These are phyloP conservation scores for Phragmites australis DNA, from an alignment of 176 grass and related monocot genomes.

Conservation along the genomic window DNA sequence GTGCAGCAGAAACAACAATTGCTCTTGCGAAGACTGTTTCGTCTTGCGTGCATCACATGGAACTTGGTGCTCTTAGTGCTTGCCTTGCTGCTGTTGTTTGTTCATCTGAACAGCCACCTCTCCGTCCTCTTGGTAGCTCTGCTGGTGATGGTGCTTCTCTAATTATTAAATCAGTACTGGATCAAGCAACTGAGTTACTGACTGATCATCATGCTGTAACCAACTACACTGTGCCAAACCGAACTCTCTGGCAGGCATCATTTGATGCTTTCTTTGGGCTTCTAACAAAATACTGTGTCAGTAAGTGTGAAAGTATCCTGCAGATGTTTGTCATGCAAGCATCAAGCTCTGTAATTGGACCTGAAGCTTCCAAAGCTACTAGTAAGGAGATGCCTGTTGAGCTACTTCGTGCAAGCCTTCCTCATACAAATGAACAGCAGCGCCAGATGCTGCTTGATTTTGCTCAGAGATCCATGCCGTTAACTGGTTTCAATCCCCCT, in stretches of 20 bases:
- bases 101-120: slow-evolving; percentile 96
- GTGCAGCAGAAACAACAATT: slow-evolving; percentile 76
- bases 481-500: slow-evolving; percentile 60
- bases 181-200: slow-evolving; percentile 82
- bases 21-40: slow-evolving; percentile 71
- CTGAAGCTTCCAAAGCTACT: slow-evolving; percentile 70
- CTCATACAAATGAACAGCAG: slow-evolving; percentile 94
- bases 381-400: slow-evolving; percentile 99
- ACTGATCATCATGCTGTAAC: slow-evolving; percentile 67
- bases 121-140: slow-evolving; percentile 86
- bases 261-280: slow-evolving; percentile 98
- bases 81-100: slow-evolving; percentile 97
- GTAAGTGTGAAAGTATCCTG: slow-evolving; percentile 92
- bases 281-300: slow-evolving; percentile 85
- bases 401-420: slow-evolving; percentile 83
- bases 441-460: slow-evolving; percentile 78
- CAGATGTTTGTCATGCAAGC: slow-evolving; percentile 73
- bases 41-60: slow-evolving; percentile 73
- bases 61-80: slow-evolving; percentile 81
- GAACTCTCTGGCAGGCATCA: slow-evolving; percentile 95
- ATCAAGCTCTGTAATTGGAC: slow-evolving; percentile 53
- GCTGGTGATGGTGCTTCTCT: slow-evolving; percentile 90
- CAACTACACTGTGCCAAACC: slow-evolving; percentile 64
- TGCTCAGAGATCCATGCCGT: slow-evolving; percentile 73
- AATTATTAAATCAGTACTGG: slow-evolving; percentile 82